Conservation (phyloP, 257 asterid species). For the Plectranthus barbatus region DNA sequence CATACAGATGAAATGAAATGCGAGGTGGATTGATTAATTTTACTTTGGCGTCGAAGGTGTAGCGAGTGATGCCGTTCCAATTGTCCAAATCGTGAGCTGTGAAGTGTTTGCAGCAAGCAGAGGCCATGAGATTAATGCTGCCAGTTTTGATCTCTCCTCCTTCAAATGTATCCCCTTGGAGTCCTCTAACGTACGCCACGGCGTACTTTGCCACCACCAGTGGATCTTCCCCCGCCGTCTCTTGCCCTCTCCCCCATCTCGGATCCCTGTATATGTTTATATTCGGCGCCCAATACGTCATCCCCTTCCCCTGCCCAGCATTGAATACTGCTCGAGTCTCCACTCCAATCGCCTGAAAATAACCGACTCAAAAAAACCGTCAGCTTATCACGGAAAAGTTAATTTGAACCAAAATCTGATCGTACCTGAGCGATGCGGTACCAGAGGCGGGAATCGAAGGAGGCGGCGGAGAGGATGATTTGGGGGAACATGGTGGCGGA, state of each 20-base stretch:
- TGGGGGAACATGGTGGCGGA: constrained; percentile 71
- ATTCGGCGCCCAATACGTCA: constrained; percentile 83
- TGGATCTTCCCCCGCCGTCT: constrained; percentile 82
- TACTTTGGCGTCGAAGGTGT: constrained; percentile 48
- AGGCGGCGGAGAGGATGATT: constrained; percentile 61
- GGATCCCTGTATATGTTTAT: constrained; percentile 76
- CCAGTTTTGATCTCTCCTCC: constrained; percentile 38
- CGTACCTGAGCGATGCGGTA: constrained; percentile 59
- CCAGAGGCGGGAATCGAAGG: constrained; percentile 69
- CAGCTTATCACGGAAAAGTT: too few species aligned
- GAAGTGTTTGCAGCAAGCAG: constrained; percentile 77
- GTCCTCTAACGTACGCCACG: constrained; percentile 64
- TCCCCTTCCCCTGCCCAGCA: constrained; percentile 65
- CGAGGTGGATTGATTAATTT: too few species aligned
- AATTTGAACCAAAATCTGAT: too few species aligned
- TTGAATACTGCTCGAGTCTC: constrained; percentile 64
- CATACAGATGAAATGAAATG: neutral
- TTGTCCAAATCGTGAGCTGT: constrained; percentile 73
- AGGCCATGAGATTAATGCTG: constrained; percentile 39
- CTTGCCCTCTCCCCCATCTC: constrained; percentile 90
- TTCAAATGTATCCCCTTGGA: constrained; percentile 61
- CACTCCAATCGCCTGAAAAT: constrained; percentile 56
- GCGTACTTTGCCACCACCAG: constrained; percentile 45
- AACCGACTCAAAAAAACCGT: too few species aligned
- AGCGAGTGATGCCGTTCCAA: constrained; percentile 57